phyloP scores from a whole-genome alignment of 352 stramenopile genomes.

The Peronospora destructor region DNA sequence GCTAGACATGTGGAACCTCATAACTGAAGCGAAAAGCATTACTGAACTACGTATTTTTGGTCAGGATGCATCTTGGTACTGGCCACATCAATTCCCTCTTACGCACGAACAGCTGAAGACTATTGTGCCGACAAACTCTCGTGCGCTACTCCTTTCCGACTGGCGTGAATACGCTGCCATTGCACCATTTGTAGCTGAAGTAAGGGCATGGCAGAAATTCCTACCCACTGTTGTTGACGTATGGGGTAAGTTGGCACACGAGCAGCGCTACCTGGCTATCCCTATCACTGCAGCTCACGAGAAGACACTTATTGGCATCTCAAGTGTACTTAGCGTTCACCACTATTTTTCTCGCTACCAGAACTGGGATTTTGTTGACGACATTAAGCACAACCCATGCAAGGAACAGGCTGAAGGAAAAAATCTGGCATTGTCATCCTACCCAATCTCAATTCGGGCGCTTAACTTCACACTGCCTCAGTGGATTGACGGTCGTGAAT shows the following conservation, averaged over 20 bases:
- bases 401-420: constrained; percentile 27
- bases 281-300: constrained; percentile 64
- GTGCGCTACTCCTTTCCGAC: constrained; percentile 37
- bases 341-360: constrained; percentile 78
- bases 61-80: constrained; percentile 80
- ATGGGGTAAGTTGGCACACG: constrained; percentile 42
- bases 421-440: constrained; percentile 55
- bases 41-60: constrained; percentile 56
- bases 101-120: constrained; percentile 26
- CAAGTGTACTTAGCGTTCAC: constrained; percentile 64
- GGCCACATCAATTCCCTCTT: constrained; percentile 44
- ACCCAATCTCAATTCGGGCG: constrained; percentile 65
- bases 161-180: constrained; percentile 70
- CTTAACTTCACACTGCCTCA: constrained; percentile 66
- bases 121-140: constrained; percentile 40
- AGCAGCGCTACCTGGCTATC: constrained; percentile 59
- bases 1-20: constrained; percentile 64
- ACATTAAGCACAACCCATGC: constrained; percentile 72
- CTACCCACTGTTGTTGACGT: constrained; percentile 43
- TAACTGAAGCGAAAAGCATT: constrained; percentile 54
- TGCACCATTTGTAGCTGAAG: constrained; percentile 64
- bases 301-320: constrained; percentile 46
- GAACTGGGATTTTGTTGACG: constrained; percentile 84
- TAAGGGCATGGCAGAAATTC: constrained; percentile 39
- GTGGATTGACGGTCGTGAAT: constrained; percentile 73